Evolutionary conservation across 306 rosid species (phyloP), one percentile per base, ranked within the genome.

Genomic region (Mimosa pudica): DNA sequence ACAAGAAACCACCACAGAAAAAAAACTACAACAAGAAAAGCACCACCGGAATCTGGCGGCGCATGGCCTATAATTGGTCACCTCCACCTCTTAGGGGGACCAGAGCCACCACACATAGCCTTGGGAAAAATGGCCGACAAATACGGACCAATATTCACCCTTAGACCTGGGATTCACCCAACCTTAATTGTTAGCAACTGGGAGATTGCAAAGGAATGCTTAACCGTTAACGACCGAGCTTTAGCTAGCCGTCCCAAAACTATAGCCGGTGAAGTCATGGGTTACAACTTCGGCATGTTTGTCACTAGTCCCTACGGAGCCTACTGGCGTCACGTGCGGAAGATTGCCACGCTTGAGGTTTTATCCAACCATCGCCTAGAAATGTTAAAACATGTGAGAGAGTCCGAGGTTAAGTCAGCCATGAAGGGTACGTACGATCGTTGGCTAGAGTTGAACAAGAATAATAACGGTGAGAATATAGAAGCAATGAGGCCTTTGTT

Each of bases 321-420:
- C 0, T 79, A 82, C 1, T 89, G 92, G 92, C 57, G 57, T 11
- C 18, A 14, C 57, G 57, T 51, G 57, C 57, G 18, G 57, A 51
- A 51, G 57, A 51, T 51, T 0, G 71, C 86, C 24, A 73, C 74
- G 0, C 4, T 61, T 0, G 77, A 84, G 17, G 45, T 88, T 0
- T 82, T 86, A 20, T 55, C 61, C 10, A 17, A 55, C 61, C 10
- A 55, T 17, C 61, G 30, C 3, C 61, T 55, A 3, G 84, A 78
- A 33, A 60, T 44, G 67, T 69, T 82, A 0, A 62, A 69, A 4
- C 77, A 76, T n/a, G 80, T 84, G 8, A 58, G 30, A 32, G 87
- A 61, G 11, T 69, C 79, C 0, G 88, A 84, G 47, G 8, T 51
- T 11, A 51, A 13, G 18, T 51, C 57, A 0, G 18, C 2, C 1